phyloP scores from a whole-genome alignment of 768 basidiomycete genomes.

The Melanogaster broomeanus region DNA sequence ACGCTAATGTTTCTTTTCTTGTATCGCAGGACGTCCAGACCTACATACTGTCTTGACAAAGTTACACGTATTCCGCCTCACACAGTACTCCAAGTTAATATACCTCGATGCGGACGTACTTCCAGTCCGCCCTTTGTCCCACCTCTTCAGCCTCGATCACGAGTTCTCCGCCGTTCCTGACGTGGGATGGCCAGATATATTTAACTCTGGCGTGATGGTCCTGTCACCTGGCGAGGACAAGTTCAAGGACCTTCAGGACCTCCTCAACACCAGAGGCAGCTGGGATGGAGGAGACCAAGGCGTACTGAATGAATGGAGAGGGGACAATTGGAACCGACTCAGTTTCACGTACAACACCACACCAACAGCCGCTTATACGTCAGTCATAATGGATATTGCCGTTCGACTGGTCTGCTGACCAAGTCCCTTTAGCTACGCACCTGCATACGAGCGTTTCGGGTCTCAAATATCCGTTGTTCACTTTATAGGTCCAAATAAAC shows the following conservation, averaged over 20 bases:
- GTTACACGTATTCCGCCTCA: constrained; percentile 91
- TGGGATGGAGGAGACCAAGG: constrained; percentile 99
- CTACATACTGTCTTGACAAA: constrained; percentile 94
- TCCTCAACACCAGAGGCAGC: constrained; percentile 77
- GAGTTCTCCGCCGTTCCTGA: constrained; percentile 95
- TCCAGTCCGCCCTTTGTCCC: constrained; percentile 84
- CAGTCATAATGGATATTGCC: constrained; percentile 38
- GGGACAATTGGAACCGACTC: constrained; percentile 84
- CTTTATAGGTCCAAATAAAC: constrained; percentile 96
- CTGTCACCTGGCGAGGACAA: constrained; percentile 80
- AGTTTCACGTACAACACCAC: constrained; percentile 99
- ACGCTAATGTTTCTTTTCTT: constrained; percentile 14
- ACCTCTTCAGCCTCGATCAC: constrained; percentile 82
- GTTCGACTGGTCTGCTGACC: constrained; percentile 28
- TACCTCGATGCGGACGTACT: constrained; percentile 94
- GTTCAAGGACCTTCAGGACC: constrained; percentile 69
- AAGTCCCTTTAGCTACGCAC: constrained; percentile 72
- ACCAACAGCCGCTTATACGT: constrained; percentile 96
- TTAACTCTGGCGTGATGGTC: constrained; percentile 97
- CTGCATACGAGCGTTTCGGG: constrained; percentile 93
- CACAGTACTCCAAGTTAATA: constrained; percentile 81
- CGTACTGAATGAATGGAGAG: constrained; percentile 93
- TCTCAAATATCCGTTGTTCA: constrained; percentile 85
- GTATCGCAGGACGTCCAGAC: constrained; percentile 81
- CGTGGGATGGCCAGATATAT: constrained; percentile 99